Base-by-base conservation (phyloP, 2,329 filamentous ascomycete species). In the Ophiosphaerella korrae region DNA sequence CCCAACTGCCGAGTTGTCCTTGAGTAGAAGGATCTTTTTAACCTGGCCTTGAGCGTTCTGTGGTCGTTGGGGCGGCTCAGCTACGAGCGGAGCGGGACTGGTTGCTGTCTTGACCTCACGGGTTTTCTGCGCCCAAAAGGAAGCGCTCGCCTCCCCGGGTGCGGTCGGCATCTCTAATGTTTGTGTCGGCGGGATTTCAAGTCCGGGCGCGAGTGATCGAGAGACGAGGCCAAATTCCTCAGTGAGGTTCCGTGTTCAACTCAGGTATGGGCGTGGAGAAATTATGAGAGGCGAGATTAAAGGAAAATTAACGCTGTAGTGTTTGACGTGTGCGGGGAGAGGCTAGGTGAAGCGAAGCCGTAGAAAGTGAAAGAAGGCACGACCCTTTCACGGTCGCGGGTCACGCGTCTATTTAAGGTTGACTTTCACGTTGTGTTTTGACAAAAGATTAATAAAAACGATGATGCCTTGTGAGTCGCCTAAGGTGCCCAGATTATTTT, bases 21-120 rank as follows among this genome's bases (percentile, higher is more conserved):
- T 58, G 3, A 52, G 40, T 1, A 54, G 39, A 2, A 53, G 11
- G 5, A 34, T 40, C 14, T 50, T 53, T 34, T 52, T 29, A 11
- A 29, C 26, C 26, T 2, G 26, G 11, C 26, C 7, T 7, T 29
- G 26, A 29, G 26, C 11, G 26, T 29, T 29, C 26, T 29, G 26
- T 29, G 11, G 26, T 42, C 23, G 11, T 14, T 44, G 39, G 1
- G 31, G 5, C 23, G 40, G 36, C 11, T 52, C 48, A 18, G 34
- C 16, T 18, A 38, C 33, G n/a, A 11, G 26, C 13, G 48, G 31
- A 4, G 35, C 21, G 2, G 46, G 18, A 2, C 41, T 24, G 2
- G 18, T 36, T 5, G 48, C 13, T 13, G 52, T 26, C 38, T 46
- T 45, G 31, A 45, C 26, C 26, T 37, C 35, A 11, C 36, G 29